These are phyloP conservation scores for Pogostemon cablin DNA, from an alignment of 257 asterid species.

Conservation along the genomic window DNA sequence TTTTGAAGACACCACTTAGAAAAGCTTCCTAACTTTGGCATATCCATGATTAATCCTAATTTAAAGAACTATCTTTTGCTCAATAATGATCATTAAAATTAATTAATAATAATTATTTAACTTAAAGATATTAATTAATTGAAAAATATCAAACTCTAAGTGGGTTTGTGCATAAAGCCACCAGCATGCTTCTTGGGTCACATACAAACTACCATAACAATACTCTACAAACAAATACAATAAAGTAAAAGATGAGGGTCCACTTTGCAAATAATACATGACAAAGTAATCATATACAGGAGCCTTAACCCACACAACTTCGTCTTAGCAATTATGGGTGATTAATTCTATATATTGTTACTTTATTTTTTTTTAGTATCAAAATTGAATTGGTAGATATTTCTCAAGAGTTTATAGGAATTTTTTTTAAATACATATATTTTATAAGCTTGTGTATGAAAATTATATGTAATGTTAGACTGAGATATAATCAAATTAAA, in stretches of 20 bases:
- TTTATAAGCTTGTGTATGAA: too few relatives aligned
- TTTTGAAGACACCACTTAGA: slow-evolving; percentile 29
- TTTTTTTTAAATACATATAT: too few relatives aligned
- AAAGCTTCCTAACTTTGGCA: slow-evolving; percentile 31
- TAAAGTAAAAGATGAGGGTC: slow-evolving; percentile 6
- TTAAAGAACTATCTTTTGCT: slow-evolving; percentile 35
- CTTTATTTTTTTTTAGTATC: too few relatives aligned
- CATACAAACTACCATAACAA: slow-evolving; percentile 18
- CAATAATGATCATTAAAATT: slow-evolving; percentile 23
- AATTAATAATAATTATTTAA: slow-evolving; percentile 14
- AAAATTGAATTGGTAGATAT: too few relatives aligned
- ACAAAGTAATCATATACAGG: slow-evolving; percentile 19
- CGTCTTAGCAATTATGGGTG: slow-evolving; percentile 23
- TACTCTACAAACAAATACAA: neutral
- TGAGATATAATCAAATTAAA: too few relatives aligned
- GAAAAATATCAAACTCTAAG: slow-evolving; percentile 23
- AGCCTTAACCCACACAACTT: slow-evolving; percentile 26
- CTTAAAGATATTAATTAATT: slow-evolving; percentile 6
- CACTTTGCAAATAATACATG: slow-evolving; percentile 20
- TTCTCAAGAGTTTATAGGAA: too few relatives aligned
- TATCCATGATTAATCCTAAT: slow-evolving; percentile 33
- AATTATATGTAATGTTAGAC: too few relatives aligned
- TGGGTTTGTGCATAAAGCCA: slow-evolving; percentile 32
- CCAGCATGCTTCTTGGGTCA: slow-evolving; percentile 28
- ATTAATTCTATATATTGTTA: neutral